Evolutionary conservation across 306 rosid genomes (phyloP).

Genomic region (Pterocarpus santalinus): DNA sequence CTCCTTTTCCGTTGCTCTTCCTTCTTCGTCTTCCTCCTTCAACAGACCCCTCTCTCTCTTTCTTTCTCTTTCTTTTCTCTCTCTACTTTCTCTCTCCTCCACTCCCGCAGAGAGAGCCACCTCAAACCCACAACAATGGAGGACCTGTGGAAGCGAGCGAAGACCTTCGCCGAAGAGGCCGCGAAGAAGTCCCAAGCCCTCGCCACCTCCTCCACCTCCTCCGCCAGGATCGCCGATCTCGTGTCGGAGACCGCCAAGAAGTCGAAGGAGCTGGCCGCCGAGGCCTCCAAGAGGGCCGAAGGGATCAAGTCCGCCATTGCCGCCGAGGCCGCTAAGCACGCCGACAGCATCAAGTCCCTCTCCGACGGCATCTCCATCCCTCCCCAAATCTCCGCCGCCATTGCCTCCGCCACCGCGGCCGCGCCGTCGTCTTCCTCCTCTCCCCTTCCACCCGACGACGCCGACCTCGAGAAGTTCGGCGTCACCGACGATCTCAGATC

Average conservation of each 20-base stretch:
- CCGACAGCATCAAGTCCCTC: constrained; percentile 90
- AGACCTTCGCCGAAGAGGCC: constrained; percentile 90
- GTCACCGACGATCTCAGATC: constrained; percentile 86
- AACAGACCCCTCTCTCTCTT: neutral
- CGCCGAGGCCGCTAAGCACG: constrained; percentile 78
- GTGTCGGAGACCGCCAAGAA: constrained; percentile 93
- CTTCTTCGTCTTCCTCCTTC: neutral
- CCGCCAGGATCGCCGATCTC: constrained; percentile 78
- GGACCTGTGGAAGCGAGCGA: constrained; percentile 89
- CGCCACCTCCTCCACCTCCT: constrained; percentile 58
- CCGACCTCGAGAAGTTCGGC: constrained; percentile 70
- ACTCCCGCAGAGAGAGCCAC: neutral
- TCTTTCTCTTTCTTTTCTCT: neutral
- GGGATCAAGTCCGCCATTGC: constrained; percentile 78
- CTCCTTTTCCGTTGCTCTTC: neutral
- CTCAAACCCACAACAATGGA: constrained; percentile 63
- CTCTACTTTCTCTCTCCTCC: constrained; percentile 1
- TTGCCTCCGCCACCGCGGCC: constrained; percentile 30
- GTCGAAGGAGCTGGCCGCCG: constrained; percentile 93
- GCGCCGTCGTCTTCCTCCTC: constrained; percentile 49
- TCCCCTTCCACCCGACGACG: constrained; percentile 47
- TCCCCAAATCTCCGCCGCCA: constrained; percentile 64
- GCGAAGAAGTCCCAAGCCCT: constrained; percentile 87
- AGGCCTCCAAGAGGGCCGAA: constrained; percentile 94
- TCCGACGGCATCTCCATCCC: constrained; percentile 78